A percentile compares a stretch with the other conserved stretches of the same genome.
Evolutionary conservation across 495 filamentous ascomycete genomes (phyloP).

Genomic region (Xylaria intraflava): DNA sequence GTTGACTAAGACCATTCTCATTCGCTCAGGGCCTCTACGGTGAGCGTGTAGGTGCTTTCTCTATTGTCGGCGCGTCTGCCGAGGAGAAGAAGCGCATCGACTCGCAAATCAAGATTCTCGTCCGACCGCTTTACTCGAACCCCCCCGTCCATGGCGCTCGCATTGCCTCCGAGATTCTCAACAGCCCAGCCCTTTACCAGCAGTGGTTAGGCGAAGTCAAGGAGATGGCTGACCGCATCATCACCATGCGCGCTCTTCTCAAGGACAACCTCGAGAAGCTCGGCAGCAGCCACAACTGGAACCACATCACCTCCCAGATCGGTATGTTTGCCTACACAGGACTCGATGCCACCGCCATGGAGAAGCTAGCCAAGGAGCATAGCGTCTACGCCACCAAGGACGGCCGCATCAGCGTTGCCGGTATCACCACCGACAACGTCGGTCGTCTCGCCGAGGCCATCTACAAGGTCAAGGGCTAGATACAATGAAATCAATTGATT

Average conservation of each 20-base stretch:
- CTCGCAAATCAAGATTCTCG: constrained; percentile 96
- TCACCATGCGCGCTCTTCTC: constrained; percentile 89
- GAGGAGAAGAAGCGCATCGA: constrained; percentile 96
- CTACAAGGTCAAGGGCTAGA: constrained; percentile 74
- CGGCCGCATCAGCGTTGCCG: constrained; percentile 93
- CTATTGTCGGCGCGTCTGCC: constrained; percentile 71
- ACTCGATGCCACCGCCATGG: constrained; percentile 87
- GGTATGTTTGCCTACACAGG: constrained; percentile 99
- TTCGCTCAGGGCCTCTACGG: constrained; percentile 77
- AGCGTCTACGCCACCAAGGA: constrained; percentile 98
- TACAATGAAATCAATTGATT: background rate
- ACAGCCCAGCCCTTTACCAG: constrained; percentile 75
- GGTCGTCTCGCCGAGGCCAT: constrained; percentile 90
- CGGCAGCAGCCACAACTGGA: constrained; percentile 94
- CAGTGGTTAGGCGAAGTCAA: constrained; percentile 97
- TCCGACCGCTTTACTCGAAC: constrained; percentile 97
- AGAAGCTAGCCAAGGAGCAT: constrained; percentile 87
- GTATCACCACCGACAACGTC: constrained; percentile 90
- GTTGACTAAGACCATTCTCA: background rate
- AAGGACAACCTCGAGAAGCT: constrained; percentile 90
- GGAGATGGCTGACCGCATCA: constrained; percentile 98
- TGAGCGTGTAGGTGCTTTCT: constrained; percentile 97
- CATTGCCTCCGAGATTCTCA: constrained; percentile 87
- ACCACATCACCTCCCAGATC: constrained; percentile 96
- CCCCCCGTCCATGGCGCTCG: constrained; percentile 94